Percentiles rank a stretch among this genome's conserved stretches.
Conservation (phyloP, 2,329 filamentous ascomycete genomes). For the Arthrobotrys pseudoclavata region DNA sequence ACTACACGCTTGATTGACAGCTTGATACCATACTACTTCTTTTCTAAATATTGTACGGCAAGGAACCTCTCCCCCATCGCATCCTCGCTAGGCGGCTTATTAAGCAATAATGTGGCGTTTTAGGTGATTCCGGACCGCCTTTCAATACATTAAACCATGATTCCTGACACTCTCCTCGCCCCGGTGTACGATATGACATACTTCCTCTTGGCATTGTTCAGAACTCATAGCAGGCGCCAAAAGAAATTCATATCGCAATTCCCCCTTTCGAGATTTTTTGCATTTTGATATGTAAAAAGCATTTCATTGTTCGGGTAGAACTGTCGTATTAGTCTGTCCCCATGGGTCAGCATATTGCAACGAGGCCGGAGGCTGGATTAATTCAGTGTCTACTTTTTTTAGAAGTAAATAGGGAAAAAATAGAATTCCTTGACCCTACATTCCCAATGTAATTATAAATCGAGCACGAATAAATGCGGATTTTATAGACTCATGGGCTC, state of each 20-base stretch:
- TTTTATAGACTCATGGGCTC: not conserved
- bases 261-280: constrained; percentile 10
- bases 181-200: constrained; percentile 12
- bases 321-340: not conserved
- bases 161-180: not conserved
- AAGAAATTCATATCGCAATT: constrained; percentile 32
- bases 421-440: not conserved
- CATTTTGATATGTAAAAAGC: constrained; percentile 3
- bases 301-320: not conserved
- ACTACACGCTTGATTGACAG: constrained; percentile 2
- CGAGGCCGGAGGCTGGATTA: not conserved
- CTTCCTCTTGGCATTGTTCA: not conserved
- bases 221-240: constrained; percentile 7
- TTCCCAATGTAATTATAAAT: not conserved
- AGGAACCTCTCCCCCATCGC: not conserved
- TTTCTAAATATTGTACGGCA: not conserved
- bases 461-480: not conserved
- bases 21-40: constrained; percentile 10
- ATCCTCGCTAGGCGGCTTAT: not conserved
- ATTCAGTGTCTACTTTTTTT: not conserved
- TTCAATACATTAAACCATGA: not conserved
- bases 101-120: not conserved
- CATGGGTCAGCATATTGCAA: not conserved
- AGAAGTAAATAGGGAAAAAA: not conserved
- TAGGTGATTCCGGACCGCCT: not conserved